Percentiles rank a stretch among this genome's conserved stretches.
Conservation (phyloP, 257 asterid genomes). For the Capsicum rhomboideum region DNA sequence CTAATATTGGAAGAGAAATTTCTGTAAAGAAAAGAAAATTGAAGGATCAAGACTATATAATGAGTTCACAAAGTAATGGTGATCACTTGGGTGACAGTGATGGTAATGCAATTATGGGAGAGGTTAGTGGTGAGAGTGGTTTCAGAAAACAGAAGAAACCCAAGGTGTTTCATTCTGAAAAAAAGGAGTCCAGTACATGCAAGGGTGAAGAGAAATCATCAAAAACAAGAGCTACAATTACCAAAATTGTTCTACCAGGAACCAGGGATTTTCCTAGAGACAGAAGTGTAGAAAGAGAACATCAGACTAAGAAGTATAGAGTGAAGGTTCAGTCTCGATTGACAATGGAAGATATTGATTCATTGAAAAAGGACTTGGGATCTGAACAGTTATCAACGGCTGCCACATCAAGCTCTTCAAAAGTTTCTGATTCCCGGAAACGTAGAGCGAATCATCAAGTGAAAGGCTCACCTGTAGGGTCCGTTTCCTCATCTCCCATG, state of each 20-base stretch:
- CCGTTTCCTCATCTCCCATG: constrained; percentile 92
- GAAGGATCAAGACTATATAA: constrained; percentile 28
- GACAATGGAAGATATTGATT: constrained; percentile 52
- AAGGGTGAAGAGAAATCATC: constrained; percentile 16
- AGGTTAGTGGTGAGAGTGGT: constrained; percentile 36
- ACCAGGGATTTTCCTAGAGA: constrained; percentile 25
- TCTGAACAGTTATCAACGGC: constrained; percentile 47
- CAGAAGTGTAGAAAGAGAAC: constrained; percentile 28
- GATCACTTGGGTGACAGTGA: constrained; percentile 24
- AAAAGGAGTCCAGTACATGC: constrained; percentile 28
- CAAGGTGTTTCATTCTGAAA: constrained; percentile 39
- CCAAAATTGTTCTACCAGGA: constrained; percentile 21
- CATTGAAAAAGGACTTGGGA: constrained; percentile 64
- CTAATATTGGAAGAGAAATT: constrained; percentile 17
- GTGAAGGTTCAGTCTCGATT: constrained; percentile 19
- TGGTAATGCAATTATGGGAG: constrained; percentile 21
- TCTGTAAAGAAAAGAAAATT: constrained; percentile 51
- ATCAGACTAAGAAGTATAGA: constrained; percentile 30
- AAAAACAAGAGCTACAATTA: constrained; percentile 22
- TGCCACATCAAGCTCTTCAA: constrained; percentile 95
- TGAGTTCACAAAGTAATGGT: constrained; percentile 19
- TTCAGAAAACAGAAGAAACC: constrained; percentile 42
- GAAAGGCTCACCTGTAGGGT: constrained; percentile 78
- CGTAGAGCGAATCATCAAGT: constrained; percentile 33
- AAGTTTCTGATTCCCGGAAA: constrained; percentile 70